phyloP scores from a whole-genome alignment of 148 eudicot species.

The Rhododendron ovatum region DNA sequence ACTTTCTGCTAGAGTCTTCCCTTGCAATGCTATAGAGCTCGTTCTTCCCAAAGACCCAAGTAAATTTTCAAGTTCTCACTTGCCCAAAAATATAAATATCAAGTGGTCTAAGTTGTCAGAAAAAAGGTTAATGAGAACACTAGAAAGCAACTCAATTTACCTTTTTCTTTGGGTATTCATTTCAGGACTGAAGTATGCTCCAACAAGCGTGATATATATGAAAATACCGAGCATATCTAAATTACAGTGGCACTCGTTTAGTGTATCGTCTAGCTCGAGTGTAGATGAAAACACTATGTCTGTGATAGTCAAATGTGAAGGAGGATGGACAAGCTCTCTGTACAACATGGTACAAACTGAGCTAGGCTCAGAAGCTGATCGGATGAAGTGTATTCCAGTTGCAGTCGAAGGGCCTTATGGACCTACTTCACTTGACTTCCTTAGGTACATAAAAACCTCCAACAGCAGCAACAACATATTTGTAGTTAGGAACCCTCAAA shows the following conservation, averaged over 20 bases:
- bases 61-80: slow-evolving; percentile 20
- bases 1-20: slow-evolving; percentile 64
- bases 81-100: not conserved
- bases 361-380: slow-evolving; percentile 20
- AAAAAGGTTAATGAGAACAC: not conserved
- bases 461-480: not conserved
- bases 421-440: slow-evolving; percentile 55
- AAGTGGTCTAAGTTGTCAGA: not conserved
- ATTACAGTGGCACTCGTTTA: slow-evolving; percentile 85
- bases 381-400: slow-evolving; percentile 40
- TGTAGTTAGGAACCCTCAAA: not conserved
- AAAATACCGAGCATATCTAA: slow-evolving; percentile 75
- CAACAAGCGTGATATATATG: slow-evolving; percentile 69
- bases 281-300: slow-evolving; percentile 55
- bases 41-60: slow-evolving; percentile 73
- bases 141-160: not conserved
- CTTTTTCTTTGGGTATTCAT: not conserved
- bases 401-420: slow-evolving; percentile 90
- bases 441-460: slow-evolving; percentile 33
- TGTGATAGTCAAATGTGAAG: slow-evolving; percentile 68
- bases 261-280: slow-evolving; percentile 61
- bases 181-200: slow-evolving; percentile 65
- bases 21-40: slow-evolving; percentile 64
- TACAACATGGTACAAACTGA: slow-evolving; percentile 33
- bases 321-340: slow-evolving; percentile 70